Percentiles rank a stretch among this genome's conserved stretches.
Conservation (phyloP, 208 protist genomes). For the Dictyostelium gargantuum region DNA sequence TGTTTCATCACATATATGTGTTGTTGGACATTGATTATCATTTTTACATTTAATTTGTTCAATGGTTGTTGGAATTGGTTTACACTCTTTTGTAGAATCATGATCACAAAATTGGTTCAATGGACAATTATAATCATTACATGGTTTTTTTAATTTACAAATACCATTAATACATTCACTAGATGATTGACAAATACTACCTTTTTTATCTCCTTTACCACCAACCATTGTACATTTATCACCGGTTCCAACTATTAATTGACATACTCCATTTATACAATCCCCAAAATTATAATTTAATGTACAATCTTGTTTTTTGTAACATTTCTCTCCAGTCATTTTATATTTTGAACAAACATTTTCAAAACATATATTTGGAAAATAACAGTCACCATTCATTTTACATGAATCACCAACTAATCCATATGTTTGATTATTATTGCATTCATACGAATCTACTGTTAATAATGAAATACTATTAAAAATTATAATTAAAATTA, state of each 20-base stretch:
- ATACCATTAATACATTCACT: constrained; percentile 73
- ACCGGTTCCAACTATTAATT: background rate
- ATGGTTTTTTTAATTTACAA: background rate
- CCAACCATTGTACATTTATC: background rate
- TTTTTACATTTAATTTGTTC: background rate
- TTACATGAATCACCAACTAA: background rate
- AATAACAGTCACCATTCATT: background rate
- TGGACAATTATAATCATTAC: background rate
- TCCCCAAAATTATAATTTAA: background rate
- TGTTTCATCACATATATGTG: background rate
- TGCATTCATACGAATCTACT: background rate
- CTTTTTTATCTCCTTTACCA: background rate
- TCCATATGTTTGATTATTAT: background rate
- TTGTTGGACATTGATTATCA: background rate
- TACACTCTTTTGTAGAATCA: background rate
- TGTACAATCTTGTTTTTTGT: background rate
- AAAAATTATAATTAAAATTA: background rate
- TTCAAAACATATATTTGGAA: background rate
- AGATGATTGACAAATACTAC: constrained; percentile 38
- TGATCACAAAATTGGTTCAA: background rate
- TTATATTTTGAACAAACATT: background rate
- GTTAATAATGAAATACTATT: background rate
- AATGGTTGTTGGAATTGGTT: background rate
- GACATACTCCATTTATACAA: background rate
- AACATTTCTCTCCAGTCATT: background rate